These are phyloP conservation scores for Lactarius psammicola DNA, from an alignment of 768 basidiomycete species.

Conservation along the genomic window DNA sequence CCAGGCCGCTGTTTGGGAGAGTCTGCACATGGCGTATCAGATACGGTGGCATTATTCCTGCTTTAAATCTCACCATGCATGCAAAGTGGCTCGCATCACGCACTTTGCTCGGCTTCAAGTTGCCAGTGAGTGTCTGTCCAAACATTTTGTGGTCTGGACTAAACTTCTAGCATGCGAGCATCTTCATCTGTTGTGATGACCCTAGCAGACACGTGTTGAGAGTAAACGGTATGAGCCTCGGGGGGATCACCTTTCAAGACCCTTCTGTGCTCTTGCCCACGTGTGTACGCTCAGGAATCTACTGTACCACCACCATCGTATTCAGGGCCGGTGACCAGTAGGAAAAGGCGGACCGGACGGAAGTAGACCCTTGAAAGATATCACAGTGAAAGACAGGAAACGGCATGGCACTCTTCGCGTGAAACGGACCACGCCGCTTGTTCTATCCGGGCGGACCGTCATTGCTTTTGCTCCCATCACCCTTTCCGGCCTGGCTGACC, in stretches of 20 bases:
- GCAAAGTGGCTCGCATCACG: not conserved
- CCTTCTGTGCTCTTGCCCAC: not conserved
- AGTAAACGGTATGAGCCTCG: not conserved
- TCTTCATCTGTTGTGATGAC: not conserved
- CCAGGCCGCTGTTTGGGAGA: not conserved
- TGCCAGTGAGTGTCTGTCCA: not conserved
- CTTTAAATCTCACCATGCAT: not conserved
- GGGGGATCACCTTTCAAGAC: not conserved
- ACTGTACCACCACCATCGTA: not conserved
- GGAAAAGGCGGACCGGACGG: slow-evolving; percentile 6
- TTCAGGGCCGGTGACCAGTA: not conserved
- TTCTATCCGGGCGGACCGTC: slow-evolving; percentile 18
- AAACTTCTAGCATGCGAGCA: not conserved
- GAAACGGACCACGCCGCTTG: not conserved
- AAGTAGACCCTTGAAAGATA: slow-evolving; percentile 5
- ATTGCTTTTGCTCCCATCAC: slow-evolving; percentile 15
- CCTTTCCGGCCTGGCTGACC: slow-evolving; percentile 9
- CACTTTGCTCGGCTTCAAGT: not conserved
- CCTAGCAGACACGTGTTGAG: not conserved
- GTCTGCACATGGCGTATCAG: not conserved
- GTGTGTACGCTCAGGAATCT: not conserved
- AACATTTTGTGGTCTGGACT: not conserved
- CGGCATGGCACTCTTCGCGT: slow-evolving; percentile 10
- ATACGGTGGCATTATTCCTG: not conserved
- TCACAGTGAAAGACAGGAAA: slow-evolving; percentile 18